Evolutionary conservation across 2,329 filamentous ascomycete genomes (phyloP), one percentile per base, ranked within the genome.

Genomic region (Trichoderma koningiopsis): DNA sequence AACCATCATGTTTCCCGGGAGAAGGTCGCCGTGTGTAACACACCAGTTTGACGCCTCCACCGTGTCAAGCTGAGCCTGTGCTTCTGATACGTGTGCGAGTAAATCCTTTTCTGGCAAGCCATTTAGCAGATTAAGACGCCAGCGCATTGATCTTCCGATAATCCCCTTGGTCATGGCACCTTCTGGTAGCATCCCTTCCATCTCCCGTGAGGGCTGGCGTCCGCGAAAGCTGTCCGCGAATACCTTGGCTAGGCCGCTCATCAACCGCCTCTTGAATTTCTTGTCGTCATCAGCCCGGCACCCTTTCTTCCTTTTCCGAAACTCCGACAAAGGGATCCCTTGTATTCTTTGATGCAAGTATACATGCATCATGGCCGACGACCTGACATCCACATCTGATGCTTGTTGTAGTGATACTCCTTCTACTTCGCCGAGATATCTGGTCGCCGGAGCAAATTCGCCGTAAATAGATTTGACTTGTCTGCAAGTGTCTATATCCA

Each of bases 1-100:
- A 0, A 89, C 80, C 74, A 90, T 81, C 55, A 91, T 82, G 70
- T 91, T 91, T 2, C 81, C 81, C 0, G 86, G 81, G 0, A 88
- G 78, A 5, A 90, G 77, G 72, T 91, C 89, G 0, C 88, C 88
- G 66, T 91, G 88, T 6, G 83, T 89, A 13, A 91, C 75, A 4
- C 85, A 83, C 78, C 87, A 85, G 0, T 87, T 86, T 4, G 88
- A 77, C 7, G 68, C 68, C 69, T 83, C 79, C 29, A 86, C 80
- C 2, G 73, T 61, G 3, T 72, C 73, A 7, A 70, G 53, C 31
- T 5, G 53, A 62, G 52, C 76, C 77, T 49, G 75, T 71, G 11
- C 71, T 55, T 16, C 75, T 72, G 69, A 82, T 79, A 64, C 64
- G 22, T 72, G 67, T 7, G 0, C 81, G 1, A 14, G 40, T 77